Evolutionary conservation across 768 basidiomycete genomes (phyloP).

Genomic region (Daedaleopsis sinensis): DNA sequence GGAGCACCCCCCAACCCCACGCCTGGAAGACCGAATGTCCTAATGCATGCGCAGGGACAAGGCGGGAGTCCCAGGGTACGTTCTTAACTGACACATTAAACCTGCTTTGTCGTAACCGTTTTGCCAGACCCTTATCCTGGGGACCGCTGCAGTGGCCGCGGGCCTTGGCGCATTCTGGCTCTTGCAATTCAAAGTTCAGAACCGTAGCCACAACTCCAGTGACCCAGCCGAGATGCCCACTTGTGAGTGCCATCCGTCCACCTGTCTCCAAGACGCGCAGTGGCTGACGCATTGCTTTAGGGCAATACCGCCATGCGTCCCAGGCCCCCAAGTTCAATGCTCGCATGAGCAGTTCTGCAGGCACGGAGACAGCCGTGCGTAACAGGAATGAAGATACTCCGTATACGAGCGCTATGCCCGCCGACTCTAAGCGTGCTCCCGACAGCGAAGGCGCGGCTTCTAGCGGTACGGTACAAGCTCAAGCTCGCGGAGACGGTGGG

Average conservation of each 20-base stretch:
- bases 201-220: slow-evolving; percentile 4
- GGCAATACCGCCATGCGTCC: slow-evolving; percentile 21
- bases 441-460: slow-evolving; percentile 4
- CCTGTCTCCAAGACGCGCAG: too few species aligned
- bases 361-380: background rate
- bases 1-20: slow-evolving; percentile 1
- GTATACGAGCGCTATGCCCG: background rate
- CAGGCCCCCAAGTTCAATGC: slow-evolving; percentile 16
- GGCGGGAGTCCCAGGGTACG: slow-evolving; percentile 9
- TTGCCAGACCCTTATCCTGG: slow-evolving; percentile 12
- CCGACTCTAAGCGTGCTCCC: background rate
- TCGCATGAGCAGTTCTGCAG: slow-evolving; percentile 12
- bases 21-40: slow-evolving; percentile 10
- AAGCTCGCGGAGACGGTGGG: background rate
- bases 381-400: slow-evolving; percentile 1
- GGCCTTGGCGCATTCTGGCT: slow-evolving; percentile 17
- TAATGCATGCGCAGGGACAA: background rate
- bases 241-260: background rate
- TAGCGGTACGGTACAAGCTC: slow-evolving; percentile 4
- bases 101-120: background rate
- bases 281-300: background rate
- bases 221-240: slow-evolving; percentile 18
- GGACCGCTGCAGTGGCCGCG: slow-evolving; percentile 9
- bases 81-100: background rate
- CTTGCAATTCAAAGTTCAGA: slow-evolving; percentile 13